Evolutionary conservation across 2,329 filamentous ascomycete species (phyloP).

Genomic region (Bipolaris gigantea): DNA sequence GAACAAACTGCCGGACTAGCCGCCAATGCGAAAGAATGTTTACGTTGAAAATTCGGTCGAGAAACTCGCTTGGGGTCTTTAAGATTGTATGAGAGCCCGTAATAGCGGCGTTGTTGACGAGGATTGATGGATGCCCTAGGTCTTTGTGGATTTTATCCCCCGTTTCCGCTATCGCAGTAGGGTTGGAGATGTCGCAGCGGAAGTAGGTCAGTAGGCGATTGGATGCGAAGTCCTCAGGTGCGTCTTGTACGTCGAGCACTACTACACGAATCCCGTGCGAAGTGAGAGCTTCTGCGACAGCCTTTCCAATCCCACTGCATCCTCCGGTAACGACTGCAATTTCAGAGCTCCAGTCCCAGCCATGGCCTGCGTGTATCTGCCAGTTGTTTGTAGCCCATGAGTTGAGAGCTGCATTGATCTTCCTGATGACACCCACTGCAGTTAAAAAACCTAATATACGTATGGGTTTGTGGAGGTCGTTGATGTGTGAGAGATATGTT

Average conservation of each 20-base stretch:
- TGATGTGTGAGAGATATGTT: background rate
- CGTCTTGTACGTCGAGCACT: conserved; percentile 18
- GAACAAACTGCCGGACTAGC: conserved; percentile 24
- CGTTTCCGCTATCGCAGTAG: conserved; percentile 9
- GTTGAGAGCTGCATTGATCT: conserved; percentile 6
- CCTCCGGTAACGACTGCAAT: conserved; percentile 23
- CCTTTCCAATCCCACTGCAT: conserved; percentile 18
- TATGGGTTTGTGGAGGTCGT: background rate
- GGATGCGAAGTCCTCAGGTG: conserved; percentile 4
- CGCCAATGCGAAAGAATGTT: conserved; percentile 23
- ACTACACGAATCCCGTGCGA: conserved; percentile 13
- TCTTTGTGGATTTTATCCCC: conserved; percentile 13
- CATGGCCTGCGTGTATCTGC: conserved; percentile 6
- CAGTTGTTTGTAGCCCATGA: conserved; percentile 8
- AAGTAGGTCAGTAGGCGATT: conserved; percentile 18
- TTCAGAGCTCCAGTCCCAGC: conserved; percentile 20
- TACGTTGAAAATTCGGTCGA: conserved; percentile 18
- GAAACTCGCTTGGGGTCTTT: conserved; percentile 3
- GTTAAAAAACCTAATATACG: conserved; percentile 2
- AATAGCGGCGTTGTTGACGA: conserved; percentile 31
- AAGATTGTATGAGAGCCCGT: conserved; percentile 14
- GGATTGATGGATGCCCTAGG: conserved; percentile 19
- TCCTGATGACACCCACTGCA: background rate
- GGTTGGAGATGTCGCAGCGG: conserved; percentile 20
- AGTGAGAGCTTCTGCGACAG: conserved; percentile 16